These are phyloP conservation scores for Leccinum proximum DNA, from an alignment of 1,284 basidiomycete species.

Conservation along the genomic window DNA sequence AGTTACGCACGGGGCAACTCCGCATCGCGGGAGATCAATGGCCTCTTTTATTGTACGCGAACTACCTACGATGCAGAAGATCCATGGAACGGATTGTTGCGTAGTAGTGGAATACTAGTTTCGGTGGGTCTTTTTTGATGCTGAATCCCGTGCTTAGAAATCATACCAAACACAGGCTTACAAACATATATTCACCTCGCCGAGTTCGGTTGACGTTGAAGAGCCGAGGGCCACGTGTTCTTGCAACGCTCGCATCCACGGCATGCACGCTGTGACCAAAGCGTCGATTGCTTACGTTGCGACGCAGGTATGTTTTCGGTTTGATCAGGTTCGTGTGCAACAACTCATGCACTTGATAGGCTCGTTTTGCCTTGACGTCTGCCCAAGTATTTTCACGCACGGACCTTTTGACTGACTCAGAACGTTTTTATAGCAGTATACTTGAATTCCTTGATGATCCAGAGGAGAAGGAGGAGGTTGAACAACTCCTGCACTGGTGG, in stretches of 20 bases:
- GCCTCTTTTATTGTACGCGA: too few relatives aligned
- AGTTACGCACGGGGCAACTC: too few relatives aligned
- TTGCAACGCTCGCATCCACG: slow-evolving; percentile 1
- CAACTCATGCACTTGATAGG: neutral
- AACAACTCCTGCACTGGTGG: slow-evolving; percentile 1
- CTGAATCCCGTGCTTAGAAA: neutral
- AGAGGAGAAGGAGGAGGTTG: slow-evolving; percentile 1
- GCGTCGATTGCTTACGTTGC: slow-evolving; percentile 2
- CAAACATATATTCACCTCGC: slow-evolving; percentile 9
- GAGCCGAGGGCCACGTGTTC: slow-evolving; percentile 2
- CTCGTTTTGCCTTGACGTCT: slow-evolving; percentile 1
- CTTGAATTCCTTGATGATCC: neutral
- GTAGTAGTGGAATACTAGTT: neutral
- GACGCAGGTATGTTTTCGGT: neutral
- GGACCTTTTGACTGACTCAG: neutral
- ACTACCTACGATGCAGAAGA: too few relatives aligned
- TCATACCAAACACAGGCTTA: slow-evolving; percentile 1
- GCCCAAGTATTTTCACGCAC: slow-evolving; percentile 4
- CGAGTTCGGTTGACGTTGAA: slow-evolving; percentile 4
- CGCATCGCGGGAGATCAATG: too few relatives aligned
- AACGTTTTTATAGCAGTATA: slow-evolving; percentile 4
- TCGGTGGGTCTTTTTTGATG: neutral
- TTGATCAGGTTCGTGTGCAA: neutral
- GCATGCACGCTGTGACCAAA: slow-evolving; percentile 1
- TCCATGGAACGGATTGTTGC: too few relatives aligned